A percentile compares a stretch with the other conserved stretches of the same genome.
Evolutionary conservation across 805 yeast species (phyloP).

Genomic region (Starmerella davenportii): DNA sequence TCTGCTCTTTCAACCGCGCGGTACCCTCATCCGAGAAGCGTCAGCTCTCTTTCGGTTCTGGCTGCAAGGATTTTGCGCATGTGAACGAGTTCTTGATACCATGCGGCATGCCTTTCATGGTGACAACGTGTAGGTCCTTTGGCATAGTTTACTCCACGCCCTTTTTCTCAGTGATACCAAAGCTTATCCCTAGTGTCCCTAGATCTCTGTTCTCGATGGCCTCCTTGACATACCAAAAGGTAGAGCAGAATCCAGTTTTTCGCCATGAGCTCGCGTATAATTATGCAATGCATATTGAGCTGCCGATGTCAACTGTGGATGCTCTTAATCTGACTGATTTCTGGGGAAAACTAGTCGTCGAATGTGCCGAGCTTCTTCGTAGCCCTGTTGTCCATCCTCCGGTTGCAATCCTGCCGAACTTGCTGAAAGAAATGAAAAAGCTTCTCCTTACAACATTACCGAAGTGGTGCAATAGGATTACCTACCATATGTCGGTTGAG

Average conservation of each 20-base stretch:
- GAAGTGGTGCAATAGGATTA: slow-evolving; percentile 51
- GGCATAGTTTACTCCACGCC: slow-evolving; percentile 11
- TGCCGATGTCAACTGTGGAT: background rate
- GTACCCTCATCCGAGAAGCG: background rate
- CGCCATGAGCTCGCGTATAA: slow-evolving; percentile 87
- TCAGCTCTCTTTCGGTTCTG: background rate
- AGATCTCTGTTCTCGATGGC: slow-evolving; percentile 62
- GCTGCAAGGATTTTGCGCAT: background rate
- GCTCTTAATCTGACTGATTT: slow-evolving; percentile 23
- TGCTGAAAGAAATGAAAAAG: slow-evolving; percentile 63
- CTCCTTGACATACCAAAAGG: slow-evolving; percentile 76
- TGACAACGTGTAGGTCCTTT: background rate
- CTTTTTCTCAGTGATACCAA: slow-evolving; percentile 8
- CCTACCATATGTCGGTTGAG: slow-evolving; percentile 64
- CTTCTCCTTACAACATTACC: slow-evolving; percentile 63
- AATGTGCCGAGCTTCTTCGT: slow-evolving; percentile 65
- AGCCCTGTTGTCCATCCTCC: slow-evolving; percentile 5
- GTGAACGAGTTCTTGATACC: slow-evolving; percentile 8
- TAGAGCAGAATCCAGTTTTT: slow-evolving; percentile 75
- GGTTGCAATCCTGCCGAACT: slow-evolving; percentile 36
- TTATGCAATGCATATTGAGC: slow-evolving; percentile 50
- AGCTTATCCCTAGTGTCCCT: slow-evolving; percentile 26
- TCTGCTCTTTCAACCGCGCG: background rate
- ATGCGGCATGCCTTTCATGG: slow-evolving; percentile 9
- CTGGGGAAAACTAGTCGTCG: slow-evolving; percentile 81